Evolutionary conservation across 441 rosid genomes (phyloP), one percentile per base, ranked within the genome.

Genomic region (Pelargonium fulgidum): DNA sequence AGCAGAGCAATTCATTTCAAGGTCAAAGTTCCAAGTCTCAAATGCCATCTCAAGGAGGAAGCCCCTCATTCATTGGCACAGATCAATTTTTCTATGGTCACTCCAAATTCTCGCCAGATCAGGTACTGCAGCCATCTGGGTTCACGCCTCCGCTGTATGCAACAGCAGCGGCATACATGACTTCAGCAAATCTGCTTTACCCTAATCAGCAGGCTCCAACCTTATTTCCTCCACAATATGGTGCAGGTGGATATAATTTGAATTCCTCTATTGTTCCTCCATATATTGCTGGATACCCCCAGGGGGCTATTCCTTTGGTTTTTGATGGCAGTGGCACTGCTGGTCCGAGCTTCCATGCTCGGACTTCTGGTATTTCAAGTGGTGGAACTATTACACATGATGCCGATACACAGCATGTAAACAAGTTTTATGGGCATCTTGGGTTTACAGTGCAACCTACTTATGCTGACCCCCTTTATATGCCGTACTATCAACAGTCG

Each of bases 401-500:
- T 64, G 76, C 77, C 66, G 87, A 83, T 75, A 67, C 75, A 72
- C 89, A 85, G 72, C 75, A 82, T 45, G 44, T 77, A 16, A 81
- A 76, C 76, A 87, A 81, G 74, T 67, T 76, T 50, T 82, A 83
- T 76, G 87, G 81, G 61, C 85, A 80, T 66, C 73, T 72, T 56
- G 84, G 84, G 64, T 75, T 75, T 66, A 62, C 76, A 11, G 74
- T 77, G 36, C 92, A 84, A 48, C 84, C 86, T 74, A 75, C 85
- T 48, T 81, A 74, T 68, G 64, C 70, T 62, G 85, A 80, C 78
- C 81, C 86, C 36, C 56, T 79, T 72, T 81, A 84, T 74, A 68
- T 81, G 87, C 88, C 77, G 29, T 81, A 81, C 68, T 79, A 76
- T 77, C 90, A 78, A 67, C 89, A 82, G 68, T 74, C 84, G 26